Evolutionary conservation across 1,284 basidiomycete genomes (phyloP).

Genomic region (Boletellus deceptivus): DNA sequence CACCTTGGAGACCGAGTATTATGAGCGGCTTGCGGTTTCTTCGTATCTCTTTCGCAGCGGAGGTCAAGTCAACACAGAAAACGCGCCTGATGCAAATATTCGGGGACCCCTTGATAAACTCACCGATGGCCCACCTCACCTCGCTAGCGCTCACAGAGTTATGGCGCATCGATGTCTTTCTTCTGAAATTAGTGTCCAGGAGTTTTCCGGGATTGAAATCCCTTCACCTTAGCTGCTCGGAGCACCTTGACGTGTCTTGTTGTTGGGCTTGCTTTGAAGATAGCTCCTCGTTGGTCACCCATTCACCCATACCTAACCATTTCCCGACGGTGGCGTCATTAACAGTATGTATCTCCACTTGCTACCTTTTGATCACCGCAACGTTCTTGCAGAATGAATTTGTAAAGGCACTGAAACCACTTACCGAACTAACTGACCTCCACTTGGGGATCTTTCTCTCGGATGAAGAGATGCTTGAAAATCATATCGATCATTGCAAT

Average conservation of each 20-base stretch:
- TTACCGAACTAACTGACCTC: constrained; percentile 49
- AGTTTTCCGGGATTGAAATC: constrained; percentile 44
- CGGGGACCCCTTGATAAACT: constrained; percentile 7
- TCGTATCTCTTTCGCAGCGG: constrained; percentile 25
- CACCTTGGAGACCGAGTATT: constrained; percentile 28
- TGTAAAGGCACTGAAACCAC: constrained; percentile 33
- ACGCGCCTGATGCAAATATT: constrained; percentile 26
- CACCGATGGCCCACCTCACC: constrained; percentile 32
- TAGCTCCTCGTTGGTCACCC: constrained; percentile 49
- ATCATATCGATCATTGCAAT: constrained; percentile 43
- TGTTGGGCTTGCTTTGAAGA: constrained; percentile 66
- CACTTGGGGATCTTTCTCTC: constrained; percentile 62
- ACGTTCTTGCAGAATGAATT: constrained; percentile 27
- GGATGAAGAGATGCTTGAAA: constrained; percentile 41
- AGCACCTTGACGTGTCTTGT: constrained; percentile 52
- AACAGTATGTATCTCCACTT: constrained; percentile 42
- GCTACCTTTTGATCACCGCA: constrained; percentile 7
- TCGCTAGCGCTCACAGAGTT: constrained; percentile 50
- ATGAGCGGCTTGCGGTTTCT: constrained; percentile 17
- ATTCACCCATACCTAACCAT: constrained; percentile 60
- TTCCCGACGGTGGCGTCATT: constrained; percentile 42
- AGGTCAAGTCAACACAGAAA: constrained; percentile 26
- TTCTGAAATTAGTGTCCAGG: constrained; percentile 47
- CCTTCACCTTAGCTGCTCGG: constrained; percentile 56
- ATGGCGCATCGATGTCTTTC: constrained; percentile 49